Evolutionary conservation across 164 flowering plant species (phyloP), one percentile per base, ranked within the genome.

Genomic region (Chimonanthus salicifolius): DNA sequence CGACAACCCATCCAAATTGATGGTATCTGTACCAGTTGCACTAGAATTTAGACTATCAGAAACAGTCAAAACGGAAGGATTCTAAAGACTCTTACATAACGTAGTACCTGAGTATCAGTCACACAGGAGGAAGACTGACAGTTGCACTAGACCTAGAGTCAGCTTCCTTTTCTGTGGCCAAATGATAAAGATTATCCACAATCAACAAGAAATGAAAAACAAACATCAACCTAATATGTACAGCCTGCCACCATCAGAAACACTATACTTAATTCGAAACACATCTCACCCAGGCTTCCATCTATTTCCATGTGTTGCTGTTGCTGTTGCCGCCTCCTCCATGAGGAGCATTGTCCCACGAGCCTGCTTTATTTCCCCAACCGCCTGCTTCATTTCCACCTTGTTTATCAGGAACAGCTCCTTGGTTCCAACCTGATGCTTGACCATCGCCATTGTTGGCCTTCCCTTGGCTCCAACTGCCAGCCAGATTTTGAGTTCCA

Each of bases 321-420:
- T 77, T 50, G 47, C 72, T 51, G 71, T 72, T 15, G 72, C 21
- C 58, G 11, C 58, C 58, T 51, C 58, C 58, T 0, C 13, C 13
- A 15, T 4, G 58, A 51, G 13, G 33, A 33, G 16, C 46, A 49
- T 65, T 73, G 4, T 75, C 83, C 82, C 79, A 78, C 54, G 73
- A 13, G 49, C 64, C 64, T 7, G 68, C 72, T 64, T 51, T 15
- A 49, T 68, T 68, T 3, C 4, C 70, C 70, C 70, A 68, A 13
- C 48, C 47, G 47, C 15, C 70, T 48, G 66, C 67, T 67, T 74
- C 49, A 60, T 66, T 48, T 7, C 50, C 73, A 47, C 50, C 68
- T 45, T 64, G 75, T 63, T 82, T 66, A 64, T 58, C 64, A 21
- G 72, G n/a, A 44, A 44, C 72, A 9, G 70, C 5, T 4, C 58